phyloP scores from a whole-genome alignment of 345 rosid species.

The Syzygium grande region DNA sequence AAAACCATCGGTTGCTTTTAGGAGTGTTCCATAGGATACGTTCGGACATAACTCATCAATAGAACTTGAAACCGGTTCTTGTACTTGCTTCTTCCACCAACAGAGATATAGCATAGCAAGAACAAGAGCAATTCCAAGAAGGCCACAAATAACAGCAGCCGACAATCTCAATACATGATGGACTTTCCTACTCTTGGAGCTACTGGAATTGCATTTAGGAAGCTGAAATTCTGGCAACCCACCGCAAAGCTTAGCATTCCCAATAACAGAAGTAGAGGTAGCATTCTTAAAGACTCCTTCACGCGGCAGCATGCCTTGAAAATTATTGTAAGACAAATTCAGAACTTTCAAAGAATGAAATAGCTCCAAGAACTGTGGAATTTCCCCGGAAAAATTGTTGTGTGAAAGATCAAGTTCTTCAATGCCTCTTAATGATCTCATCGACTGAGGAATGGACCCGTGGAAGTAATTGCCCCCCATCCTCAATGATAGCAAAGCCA shows the following conservation, averaged over 20 bases:
- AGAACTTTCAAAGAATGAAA: neutral
- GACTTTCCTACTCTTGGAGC: neutral
- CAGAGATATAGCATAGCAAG: neutral
- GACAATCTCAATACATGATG: neutral
- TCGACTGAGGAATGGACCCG: neutral
- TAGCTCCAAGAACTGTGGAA: neutral
- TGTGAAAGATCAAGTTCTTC: neutral
- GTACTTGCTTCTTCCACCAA: neutral
- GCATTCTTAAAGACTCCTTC: neutral
- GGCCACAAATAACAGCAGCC: neutral
- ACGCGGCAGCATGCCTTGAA: neutral
- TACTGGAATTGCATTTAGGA: neutral
- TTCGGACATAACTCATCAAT: neutral
- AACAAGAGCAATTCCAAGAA: neutral
- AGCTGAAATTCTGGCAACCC: neutral
- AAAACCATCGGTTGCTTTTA: neutral
- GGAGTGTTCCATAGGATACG: neutral
- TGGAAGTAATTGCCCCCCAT: neutral
- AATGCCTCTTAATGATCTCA: neutral
- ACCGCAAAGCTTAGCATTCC: constrained; percentile 5
- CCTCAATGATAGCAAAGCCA: neutral
- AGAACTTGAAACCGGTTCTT: neutral
- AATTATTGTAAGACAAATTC: constrained; percentile 8
- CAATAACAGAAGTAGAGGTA: neutral
- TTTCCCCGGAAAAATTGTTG: neutral